These are phyloP conservation scores for Blastomyces percursus DNA, from an alignment of 2,329 filamentous ascomycete species.

Conservation along the genomic window DNA sequence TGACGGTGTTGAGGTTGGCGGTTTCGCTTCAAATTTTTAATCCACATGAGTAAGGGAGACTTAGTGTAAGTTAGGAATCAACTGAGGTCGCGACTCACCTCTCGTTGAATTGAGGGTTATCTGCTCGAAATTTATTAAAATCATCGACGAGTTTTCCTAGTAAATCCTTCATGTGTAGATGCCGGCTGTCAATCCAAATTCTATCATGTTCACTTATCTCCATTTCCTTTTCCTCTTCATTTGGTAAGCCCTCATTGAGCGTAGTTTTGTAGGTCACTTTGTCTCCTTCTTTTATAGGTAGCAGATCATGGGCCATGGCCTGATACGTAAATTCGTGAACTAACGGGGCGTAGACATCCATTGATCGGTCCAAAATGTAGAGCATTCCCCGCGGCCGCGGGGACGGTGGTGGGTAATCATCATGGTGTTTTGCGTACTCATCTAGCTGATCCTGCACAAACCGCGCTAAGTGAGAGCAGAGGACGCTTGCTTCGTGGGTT, in stretches of 20 bases:
- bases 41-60: constrained; percentile 7
- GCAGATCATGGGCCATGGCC: constrained; percentile 89
- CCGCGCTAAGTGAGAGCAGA: constrained; percentile 76
- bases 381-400: constrained; percentile 70
- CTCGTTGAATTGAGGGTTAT: constrained; percentile 87
- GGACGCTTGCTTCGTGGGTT: constrained; percentile 73
- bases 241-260: constrained; percentile 60
- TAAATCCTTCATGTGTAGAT: constrained; percentile 96
- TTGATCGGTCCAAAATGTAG: constrained; percentile 78
- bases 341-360: constrained; percentile 81
- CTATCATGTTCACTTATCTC: constrained; percentile 83
- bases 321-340: constrained; percentile 98
- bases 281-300: constrained; percentile 78
- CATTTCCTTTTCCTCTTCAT: constrained; percentile 76
- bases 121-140: constrained; percentile 80
- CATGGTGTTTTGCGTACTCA: constrained; percentile 72
- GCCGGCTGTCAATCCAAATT: constrained; percentile 90
- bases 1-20: constrained; percentile 77
- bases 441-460: constrained; percentile 91
- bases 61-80: not conserved
- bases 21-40: constrained; percentile 43
- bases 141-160: constrained; percentile 87
- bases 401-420: constrained; percentile 64
- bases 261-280: constrained; percentile 76
- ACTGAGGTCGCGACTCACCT: constrained; percentile 29